These are phyloP conservation scores for Pyrus betulifolia DNA, from an alignment of 306 rosid species.

Conservation along the genomic window DNA sequence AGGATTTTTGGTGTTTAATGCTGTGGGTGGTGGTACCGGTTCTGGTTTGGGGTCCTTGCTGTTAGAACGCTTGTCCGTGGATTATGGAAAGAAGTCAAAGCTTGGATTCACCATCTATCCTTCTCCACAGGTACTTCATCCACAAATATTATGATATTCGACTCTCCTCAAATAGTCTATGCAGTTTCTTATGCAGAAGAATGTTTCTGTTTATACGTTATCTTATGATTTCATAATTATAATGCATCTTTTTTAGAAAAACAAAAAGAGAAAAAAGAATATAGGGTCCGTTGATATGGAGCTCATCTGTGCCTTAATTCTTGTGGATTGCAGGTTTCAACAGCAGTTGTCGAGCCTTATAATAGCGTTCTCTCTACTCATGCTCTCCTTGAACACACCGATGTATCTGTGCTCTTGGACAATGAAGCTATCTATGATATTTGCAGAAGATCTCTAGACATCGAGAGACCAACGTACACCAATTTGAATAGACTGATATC, in stretches of 20 bases:
- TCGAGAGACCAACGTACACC: conserved; percentile 93
- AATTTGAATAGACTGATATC: conserved; percentile 90
- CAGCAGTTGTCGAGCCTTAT: conserved; percentile 97
- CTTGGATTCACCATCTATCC: conserved; percentile 97
- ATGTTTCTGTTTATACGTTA: not conserved
- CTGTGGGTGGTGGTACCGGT: conserved; percentile 98
- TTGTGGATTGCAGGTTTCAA: conserved; percentile 59
- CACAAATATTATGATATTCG: not conserved
- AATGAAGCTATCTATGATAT: conserved; percentile 96
- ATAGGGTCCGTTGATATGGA: not conserved
- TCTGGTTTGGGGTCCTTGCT: conserved; percentile 88
- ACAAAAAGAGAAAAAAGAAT: too few relatives aligned
- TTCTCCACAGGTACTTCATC: conserved; percentile 83
- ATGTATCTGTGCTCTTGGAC: conserved; percentile 87
- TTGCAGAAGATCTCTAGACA: conserved; percentile 86
- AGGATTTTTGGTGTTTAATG: conserved; percentile 88
- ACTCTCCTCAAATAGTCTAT: not conserved
- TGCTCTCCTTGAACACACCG: conserved; percentile 94
- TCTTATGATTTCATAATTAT: not conserved
- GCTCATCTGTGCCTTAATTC: not conserved
- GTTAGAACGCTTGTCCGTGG: conserved; percentile 86
- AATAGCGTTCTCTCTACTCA: conserved; percentile 97
- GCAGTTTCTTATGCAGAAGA: not conserved
- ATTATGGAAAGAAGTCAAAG: conserved; percentile 91
- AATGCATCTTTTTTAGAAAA: too few relatives aligned